phyloP scores from a whole-genome alignment of 225 moss, liverwort and hornwort species.

The Ulota crispa region DNA sequence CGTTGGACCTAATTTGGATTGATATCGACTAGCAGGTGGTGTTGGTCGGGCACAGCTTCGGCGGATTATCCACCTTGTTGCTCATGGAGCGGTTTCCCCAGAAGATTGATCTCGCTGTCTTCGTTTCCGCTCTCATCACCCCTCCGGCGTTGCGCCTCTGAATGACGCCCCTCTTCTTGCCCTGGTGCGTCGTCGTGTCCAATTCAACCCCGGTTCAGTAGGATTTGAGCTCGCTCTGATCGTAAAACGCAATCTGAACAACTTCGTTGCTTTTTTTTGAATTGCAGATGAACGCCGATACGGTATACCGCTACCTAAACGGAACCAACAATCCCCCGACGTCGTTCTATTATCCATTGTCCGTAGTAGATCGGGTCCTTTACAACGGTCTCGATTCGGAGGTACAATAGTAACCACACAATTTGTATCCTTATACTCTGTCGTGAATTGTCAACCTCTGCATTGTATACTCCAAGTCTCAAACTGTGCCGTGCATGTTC shows the following conservation, averaged over 20 bases:
- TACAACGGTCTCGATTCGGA: slow-evolving; percentile 7
- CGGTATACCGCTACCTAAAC: background rate
- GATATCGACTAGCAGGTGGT: slow-evolving; percentile 34
- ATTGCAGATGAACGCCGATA: background rate
- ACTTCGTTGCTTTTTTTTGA: background rate
- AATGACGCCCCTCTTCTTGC: background rate
- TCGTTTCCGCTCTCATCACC: slow-evolving; percentile 33
- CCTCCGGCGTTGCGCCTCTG: background rate
- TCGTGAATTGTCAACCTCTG: too few relatives aligned
- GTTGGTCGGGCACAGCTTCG: slow-evolving; percentile 46
- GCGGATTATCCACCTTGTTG: slow-evolving; percentile 26
- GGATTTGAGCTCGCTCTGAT: too few relatives aligned
- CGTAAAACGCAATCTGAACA: background rate
- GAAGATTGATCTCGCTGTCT: slow-evolving; percentile 44
- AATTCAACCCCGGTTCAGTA: too few relatives aligned
- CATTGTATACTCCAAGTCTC: too few relatives aligned
- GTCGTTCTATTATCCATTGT: background rate
- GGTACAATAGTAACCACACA: background rate
- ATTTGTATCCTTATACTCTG: too few relatives aligned
- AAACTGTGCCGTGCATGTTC: background rate
- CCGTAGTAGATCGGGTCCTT: background rate
- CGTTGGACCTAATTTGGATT: too few relatives aligned
- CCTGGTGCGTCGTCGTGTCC: background rate
- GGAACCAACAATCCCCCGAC: background rate
- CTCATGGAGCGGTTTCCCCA: slow-evolving; percentile 33